Evolutionary conservation across 2,329 filamentous ascomycete species (phyloP), one percentile per base, ranked within the genome.

Genomic region (Myriosclerotinia curreyana): DNA sequence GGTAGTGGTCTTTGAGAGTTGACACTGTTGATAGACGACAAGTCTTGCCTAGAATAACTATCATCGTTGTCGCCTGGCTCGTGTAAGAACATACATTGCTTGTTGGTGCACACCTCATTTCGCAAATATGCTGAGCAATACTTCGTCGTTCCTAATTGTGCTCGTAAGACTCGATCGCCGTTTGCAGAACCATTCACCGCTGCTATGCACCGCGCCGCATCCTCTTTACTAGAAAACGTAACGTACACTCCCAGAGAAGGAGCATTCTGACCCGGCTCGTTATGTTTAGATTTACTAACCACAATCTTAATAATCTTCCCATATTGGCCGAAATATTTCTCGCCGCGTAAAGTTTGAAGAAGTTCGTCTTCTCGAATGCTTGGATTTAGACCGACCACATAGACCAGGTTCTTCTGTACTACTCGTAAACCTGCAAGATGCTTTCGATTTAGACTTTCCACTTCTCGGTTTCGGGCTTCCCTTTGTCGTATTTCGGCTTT

Each of bases 301-400:
- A 96, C 96, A 64, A 99, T 98, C 77, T 99, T 99, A 74, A 96
- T 90, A 71, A 99, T 99, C 74, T 94, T 95, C 71, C 95, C 95
- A 75, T 99, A 99, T 76, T 99, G 95, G 7, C 95, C 95, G 73
- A 99, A 99, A 75, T 97, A 99, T 73, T 97, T 90, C 56, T 87
- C 86, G 67, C 93, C 93, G 64, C 96, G 88, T 54, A 99, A 80
- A 0, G 93, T 97, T 76, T 94, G 91, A 54, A 98, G 83, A 3
- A 99, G 82, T 71, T 94, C 91, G 75, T 98, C 93, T 77, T 99
- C 95, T 68, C 91, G 89, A 67, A 96, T 91, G 42, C 89, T 93
- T 15, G 95, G 95, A 67, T 91, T 96, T 34, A 99, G 82, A 59
- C 95, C 95, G 44, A 96, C 96, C 68, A 99, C 94, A 77, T 99